These are phyloP conservation scores for Jamesozyma piceae DNA, from an alignment of 805 yeast genomes.

Conservation along the genomic window DNA sequence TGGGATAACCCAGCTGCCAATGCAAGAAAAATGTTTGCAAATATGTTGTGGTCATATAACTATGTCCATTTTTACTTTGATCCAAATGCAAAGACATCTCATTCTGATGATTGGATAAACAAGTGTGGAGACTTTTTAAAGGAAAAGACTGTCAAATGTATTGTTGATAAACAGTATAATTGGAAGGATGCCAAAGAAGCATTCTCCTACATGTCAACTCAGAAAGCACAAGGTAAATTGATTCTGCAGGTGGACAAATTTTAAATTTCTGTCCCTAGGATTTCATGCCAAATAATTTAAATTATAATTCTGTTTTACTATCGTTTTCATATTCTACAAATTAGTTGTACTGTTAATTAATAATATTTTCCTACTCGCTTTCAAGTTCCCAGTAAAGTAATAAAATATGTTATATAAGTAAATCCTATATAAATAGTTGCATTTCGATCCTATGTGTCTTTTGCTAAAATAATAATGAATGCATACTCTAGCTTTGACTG, in stretches of 20 bases:
- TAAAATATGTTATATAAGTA: too few relatives aligned
- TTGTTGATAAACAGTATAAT: slow-evolving; percentile 47
- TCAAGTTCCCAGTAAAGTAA: too few relatives aligned
- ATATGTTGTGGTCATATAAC: slow-evolving; percentile 30
- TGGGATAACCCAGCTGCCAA: slow-evolving; percentile 31
- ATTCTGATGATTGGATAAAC: slow-evolving; percentile 33
- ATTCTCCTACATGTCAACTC: slow-evolving; percentile 38
- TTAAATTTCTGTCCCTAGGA: too few relatives aligned
- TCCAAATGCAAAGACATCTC: slow-evolving; percentile 22
- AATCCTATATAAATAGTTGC: too few relatives aligned
- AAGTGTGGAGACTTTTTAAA: slow-evolving; percentile 39
- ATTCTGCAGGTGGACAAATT: slow-evolving; percentile 40
- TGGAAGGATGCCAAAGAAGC: slow-evolving; percentile 53
- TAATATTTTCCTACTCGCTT: too few relatives aligned
- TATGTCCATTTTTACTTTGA: slow-evolving; percentile 32
- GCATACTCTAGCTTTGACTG: too few relatives aligned
- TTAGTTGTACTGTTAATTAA: background rate
- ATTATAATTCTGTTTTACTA: background rate
- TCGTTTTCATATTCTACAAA: too few relatives aligned
- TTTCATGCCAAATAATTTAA: background rate
- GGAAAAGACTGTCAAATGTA: slow-evolving; percentile 37
- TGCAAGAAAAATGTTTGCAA: slow-evolving; percentile 31
- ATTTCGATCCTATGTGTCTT: too few relatives aligned
- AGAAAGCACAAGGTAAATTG: slow-evolving; percentile 60
- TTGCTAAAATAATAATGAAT: too few relatives aligned